Evolutionary conservation across 2,329 filamentous ascomycete genomes (phyloP), one percentile per base, ranked within the genome.

Genomic region (Thermothelomyces thermophilus): DNA sequence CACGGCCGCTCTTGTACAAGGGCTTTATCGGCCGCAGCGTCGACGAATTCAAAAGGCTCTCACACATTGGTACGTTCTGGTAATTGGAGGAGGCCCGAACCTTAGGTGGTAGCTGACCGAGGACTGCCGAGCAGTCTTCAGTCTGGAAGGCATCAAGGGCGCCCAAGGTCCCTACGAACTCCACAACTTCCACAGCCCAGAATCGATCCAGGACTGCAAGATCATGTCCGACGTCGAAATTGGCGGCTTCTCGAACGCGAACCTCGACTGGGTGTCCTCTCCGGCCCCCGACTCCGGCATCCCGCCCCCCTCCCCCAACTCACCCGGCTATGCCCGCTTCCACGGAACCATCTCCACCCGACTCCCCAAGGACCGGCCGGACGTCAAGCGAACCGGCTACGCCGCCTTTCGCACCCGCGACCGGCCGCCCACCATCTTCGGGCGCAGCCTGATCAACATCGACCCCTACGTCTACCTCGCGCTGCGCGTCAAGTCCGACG

Each of bases 371-470:
- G 78, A 91, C 67, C 75, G 77, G 35, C 86, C 84, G n/a, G 76
- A 86, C 33, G 74, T 95, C 37, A 77, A 90, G 61, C 76, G 88
- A 39, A 85, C 82, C 52, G 93, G 93, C 39, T 98, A 91, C 66
- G 90, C 93, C 1, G 93, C 86, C 2, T 98, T 89, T 75, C 79
- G 91, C 51, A 97, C 94, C 17, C 75, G 80, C 42, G 89, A 95
- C 63, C 80, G 83, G 41, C 77, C 77, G 3, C 71, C 81, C 8
- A 94, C 88, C 17, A 67, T 95, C n/a, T 95, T 97, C 62, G 93
- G 93, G 35, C 84, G 83, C 49, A 75, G 86, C 30, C 72, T 89
- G 19, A 96, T 89, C 88, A 85, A 97, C 64, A 84, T 96, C 46
- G 90, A 95, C 62, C 83, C 87, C 2, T 97, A 95, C 69, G 73